Base-by-base conservation (phyloP, 2,329 filamentous ascomycete genomes). In the Fusarium proliferatum region DNA sequence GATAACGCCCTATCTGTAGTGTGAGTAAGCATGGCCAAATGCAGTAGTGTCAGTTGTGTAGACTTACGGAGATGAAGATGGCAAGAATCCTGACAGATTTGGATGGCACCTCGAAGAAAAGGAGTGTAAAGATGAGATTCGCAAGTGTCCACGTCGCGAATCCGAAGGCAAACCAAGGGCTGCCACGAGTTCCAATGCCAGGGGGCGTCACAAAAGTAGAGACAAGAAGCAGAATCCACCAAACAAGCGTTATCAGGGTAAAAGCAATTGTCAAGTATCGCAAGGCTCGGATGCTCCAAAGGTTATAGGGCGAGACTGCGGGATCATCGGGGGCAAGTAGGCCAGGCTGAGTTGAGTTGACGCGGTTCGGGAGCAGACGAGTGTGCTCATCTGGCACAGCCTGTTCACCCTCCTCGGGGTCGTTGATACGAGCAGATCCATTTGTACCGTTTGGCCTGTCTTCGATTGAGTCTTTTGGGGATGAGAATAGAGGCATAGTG, bases 171-270 rank as follows among this genome's bases (percentile, higher is more conserved):
- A 94, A 94, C 88, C 97, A 99, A 43, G 94, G 94, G n/a, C 95
- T 96, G 9, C 96, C 96, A 59, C 94, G 91, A 15, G 91, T 93
- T 80, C 96, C 91, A 80, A 98, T 91, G 52, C 92, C 92, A 2
- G 96, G 96, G 19, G 95, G 95, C 60, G 94, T 97, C 75, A 97
- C 91, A 83, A 99, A 99, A 74, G 93, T 91, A 62, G 94, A 94
- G 21, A 98, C 90, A n/a, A 99, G 87, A 39, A 97, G 86, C 61
- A 98, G 82, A 15, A 94, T 88, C 96, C 96, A 98, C 96, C 96
- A 98, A n/a, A 94, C 78, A 78, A 97, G 94, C 63, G 91, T 93
- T 76, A 95, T 80, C 58, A 90, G 81, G 26, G 96, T 86, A 79
- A 98, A 93, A 42, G 94, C 77, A 62, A 97, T 86, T 9, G 94